Evolutionary conservation across 768 basidiomycete species (phyloP), one percentile per base, ranked within the genome.

Genomic region (Candolleomyces eurysporus): DNA sequence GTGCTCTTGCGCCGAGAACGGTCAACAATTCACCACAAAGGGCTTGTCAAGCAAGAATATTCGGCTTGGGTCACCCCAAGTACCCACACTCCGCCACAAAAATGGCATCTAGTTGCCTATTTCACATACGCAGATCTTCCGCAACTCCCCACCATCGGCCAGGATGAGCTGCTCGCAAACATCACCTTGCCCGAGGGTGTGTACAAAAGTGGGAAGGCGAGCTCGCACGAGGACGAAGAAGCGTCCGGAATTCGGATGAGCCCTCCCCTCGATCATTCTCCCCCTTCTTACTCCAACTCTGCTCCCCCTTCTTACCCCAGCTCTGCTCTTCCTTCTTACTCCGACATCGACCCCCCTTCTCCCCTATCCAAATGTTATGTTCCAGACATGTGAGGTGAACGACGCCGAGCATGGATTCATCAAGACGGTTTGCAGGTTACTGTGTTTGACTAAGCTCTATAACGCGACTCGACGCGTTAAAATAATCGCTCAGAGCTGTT

Each of bases 21-120:
- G 36, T 79, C 80, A 60, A 77, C 79, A 14, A 78, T 78, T 53
- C 81, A 82, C 56, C 84, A 85, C 52, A 66, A 77, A 13, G 86
- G 86, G 21, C 76, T 89, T 54, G 82, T 88, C 58, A 88, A 88
- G 70, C 87, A 88, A 68, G 85, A 87, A n/a, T 89, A 89, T 69
- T 88, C 86, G 16, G 86, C 84, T 26, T 86, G 82, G 79, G 84
- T 88, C 14, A 68, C 75, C 22, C 73, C 78, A 48, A 71, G 77
- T 57, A 76, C 77, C 21, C 78, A 78, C 59, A 71, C 76, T 6
- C 76, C 71, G 62, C 83, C 83, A 52, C 78, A 83, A 67, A 88
- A 88, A 72, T 88, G 85, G 85, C 88, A 88, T 70, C 74, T 88
- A 60, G 87, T 86, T 56, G 81, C 82, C 30, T 84, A 83, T 67